Percentiles rank a stretch among this genome's conserved stretches.
phyloP scores from a whole-genome alignment of 768 basidiomycete species.

The Termitomyces sp. region DNA sequence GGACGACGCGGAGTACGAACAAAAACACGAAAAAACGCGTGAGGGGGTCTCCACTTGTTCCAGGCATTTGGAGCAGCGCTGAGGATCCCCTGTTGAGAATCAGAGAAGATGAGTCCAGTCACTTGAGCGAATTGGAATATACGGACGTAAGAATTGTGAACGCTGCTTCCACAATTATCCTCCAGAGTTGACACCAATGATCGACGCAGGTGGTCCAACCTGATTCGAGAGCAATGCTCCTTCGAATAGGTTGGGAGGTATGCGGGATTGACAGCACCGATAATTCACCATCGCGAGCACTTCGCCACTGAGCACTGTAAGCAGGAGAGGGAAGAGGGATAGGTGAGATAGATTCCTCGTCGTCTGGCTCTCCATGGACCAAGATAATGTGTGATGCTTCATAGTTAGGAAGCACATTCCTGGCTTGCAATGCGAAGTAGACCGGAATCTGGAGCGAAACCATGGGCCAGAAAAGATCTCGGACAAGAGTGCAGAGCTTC shows the following conservation, averaged over 20 bases:
- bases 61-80: not conserved
- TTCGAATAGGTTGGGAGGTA: not conserved
- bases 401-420: not conserved
- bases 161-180: no score
- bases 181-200: not conserved
- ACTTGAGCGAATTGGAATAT: not conserved
- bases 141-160: not conserved
- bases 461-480: not conserved
- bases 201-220: not conserved
- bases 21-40: not conserved
- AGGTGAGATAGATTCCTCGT: not conserved
- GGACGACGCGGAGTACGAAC: not conserved
- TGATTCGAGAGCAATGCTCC: not conserved
- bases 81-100: not conserved
- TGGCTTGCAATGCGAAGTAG: not conserved
- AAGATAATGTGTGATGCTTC: not conserved
- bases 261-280: no score
- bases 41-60: not conserved
- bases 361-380: not conserved
- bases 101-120: not conserved
- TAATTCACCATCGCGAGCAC: no score
- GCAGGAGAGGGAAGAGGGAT: not conserved
- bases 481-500: not conserved
- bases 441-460: not conserved
- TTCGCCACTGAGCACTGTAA: not conserved